Percentiles rank a stretch among this genome's conserved stretches.
phyloP scores from a whole-genome alignment of 371 early-diverging fungal genomes.

The Apophysomyces elegans region DNA sequence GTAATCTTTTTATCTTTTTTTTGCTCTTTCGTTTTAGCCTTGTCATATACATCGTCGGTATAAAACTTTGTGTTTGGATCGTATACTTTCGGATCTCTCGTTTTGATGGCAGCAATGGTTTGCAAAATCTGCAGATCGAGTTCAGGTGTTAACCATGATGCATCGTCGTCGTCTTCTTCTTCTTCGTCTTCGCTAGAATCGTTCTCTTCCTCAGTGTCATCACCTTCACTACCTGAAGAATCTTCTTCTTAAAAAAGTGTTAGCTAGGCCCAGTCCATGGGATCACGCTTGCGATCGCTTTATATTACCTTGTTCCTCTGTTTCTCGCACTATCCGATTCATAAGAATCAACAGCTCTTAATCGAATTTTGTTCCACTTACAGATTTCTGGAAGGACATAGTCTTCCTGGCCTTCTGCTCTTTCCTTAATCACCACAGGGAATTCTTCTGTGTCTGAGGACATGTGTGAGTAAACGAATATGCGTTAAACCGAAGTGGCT shows the following conservation, averaged over 20 bases:
- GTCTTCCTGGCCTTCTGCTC: constrained; percentile 18
- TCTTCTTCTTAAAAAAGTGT: not conserved
- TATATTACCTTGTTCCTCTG: constrained; percentile 14
- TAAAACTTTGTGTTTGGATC: constrained; percentile 76
- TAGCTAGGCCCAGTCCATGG: not conserved
- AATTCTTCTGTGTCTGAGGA: constrained; percentile 13
- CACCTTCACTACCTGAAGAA: not conserved
- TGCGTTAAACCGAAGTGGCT: not conserved
- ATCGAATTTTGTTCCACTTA: constrained; percentile 6
- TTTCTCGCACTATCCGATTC: not conserved
- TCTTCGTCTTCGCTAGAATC: constrained; percentile 45
- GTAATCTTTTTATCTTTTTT: constrained; percentile 62
- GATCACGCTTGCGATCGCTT: not conserved
- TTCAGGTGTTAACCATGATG: constrained; percentile 84
- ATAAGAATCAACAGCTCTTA: not conserved
- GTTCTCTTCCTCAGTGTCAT: constrained; percentile 38
- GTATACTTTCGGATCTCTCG: constrained; percentile 84
- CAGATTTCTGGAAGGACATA: constrained; percentile 22
- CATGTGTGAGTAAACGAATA: not conserved
- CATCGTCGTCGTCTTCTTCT: constrained; percentile 91
- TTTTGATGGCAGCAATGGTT: constrained; percentile 82
- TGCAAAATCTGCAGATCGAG: constrained; percentile 92
- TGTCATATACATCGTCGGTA: constrained; percentile 62
- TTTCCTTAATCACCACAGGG: constrained; percentile 16
- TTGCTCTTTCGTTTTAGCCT: constrained; percentile 53